Evolutionary conservation across 2,329 filamentous ascomycete species (phyloP), one percentile per base, ranked within the genome.

Genomic region (Hypomyces rosellus): DNA sequence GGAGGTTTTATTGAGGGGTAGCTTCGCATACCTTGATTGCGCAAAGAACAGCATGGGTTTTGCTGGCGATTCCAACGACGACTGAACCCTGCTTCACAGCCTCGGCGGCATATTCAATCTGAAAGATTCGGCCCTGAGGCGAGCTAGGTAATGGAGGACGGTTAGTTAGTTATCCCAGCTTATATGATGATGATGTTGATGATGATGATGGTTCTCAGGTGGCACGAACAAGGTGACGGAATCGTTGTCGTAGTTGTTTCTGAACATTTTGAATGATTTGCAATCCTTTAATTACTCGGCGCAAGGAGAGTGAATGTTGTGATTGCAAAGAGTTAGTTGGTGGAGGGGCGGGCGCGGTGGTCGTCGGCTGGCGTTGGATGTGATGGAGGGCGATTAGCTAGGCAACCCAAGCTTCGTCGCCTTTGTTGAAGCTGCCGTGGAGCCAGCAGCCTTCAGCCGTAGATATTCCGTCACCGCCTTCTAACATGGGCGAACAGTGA

Each of bases 241-340:
- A 74, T 99, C 93, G 84, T 99, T 99, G 78, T 99, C 93, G 81
- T 99, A 99, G 75, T 97, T 97, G 81, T 99, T 99, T 75, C 93
- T 84, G 77, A 99, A 99, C 93, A 99, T 97, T 66, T 66, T 84
- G 80, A 59, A 53, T 48, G 37, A 33, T 34, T 46, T 30, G 16
- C 8, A n/a, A 45, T 20, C 44, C 38, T 14, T n/a, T 5, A 25
- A 45, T 45, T 34, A 48, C 62, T 39, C 22, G 18, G 30, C 41
- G 36, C 38, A 11, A 16, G n/a, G n/a, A 15, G 6, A 30, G 38
- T 38, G 36, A 39, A 39, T 33, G 22, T 50, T 50, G 54, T 47
- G 52, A 46, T 45, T 25, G 18, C 7, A n/a, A 41, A 33, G 37
- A 50, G 50, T 47, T 37, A 25, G 33, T 40, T 42, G 39, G 46